Conservation (phyloP, 257 asterid species). For the Osmanthus fragrans region DNA sequence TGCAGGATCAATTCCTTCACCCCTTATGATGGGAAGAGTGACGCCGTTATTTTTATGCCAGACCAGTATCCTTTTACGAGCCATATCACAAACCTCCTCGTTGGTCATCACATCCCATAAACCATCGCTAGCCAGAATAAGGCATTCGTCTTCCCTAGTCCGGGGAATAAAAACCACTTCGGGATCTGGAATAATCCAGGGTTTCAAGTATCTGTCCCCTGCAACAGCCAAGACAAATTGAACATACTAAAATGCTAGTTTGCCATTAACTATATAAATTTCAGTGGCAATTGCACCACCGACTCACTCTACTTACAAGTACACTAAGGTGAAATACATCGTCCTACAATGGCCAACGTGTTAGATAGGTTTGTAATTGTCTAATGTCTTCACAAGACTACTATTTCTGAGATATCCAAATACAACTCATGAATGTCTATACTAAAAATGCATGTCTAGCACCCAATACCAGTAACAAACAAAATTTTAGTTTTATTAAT, state of each 20-base stretch:
- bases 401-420: too few species aligned
- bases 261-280: too few species aligned
- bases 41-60: constrained; percentile 75
- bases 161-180: constrained; percentile 77
- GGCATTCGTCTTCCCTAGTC: constrained; percentile 73
- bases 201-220: constrained; percentile 93
- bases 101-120: constrained; percentile 93
- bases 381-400: too few species aligned
- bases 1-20: constrained; percentile 86
- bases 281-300: too few species aligned
- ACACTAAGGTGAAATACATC: too few species aligned
- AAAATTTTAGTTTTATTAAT: too few species aligned
- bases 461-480: too few species aligned
- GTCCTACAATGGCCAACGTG: background rate
- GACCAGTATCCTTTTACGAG: constrained; percentile 66
- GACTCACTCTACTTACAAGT: background rate
- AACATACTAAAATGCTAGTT: background rate
- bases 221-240: constrained; percentile 18
- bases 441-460: too few species aligned
- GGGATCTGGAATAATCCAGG: constrained; percentile 88
- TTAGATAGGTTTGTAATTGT: background rate
- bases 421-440: too few species aligned
- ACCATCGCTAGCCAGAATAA: constrained; percentile 89
- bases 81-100: constrained; percentile 83
- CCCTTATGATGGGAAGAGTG: constrained; percentile 50